Conservation (phyloP, 345 rosid genomes). For the Gossypium sturtianum region DNA sequence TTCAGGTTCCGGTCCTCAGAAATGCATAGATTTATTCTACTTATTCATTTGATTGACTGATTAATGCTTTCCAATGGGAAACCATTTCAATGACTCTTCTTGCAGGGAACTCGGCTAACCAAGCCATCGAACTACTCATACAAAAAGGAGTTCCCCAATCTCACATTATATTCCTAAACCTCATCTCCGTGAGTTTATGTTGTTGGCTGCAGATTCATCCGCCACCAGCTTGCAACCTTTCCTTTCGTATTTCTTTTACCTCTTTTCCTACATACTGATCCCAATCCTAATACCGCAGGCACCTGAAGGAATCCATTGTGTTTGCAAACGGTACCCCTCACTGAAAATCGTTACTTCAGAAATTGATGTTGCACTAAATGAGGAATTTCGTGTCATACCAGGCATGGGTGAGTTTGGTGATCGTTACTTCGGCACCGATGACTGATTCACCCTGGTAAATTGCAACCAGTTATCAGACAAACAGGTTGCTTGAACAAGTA, state of each 20-base stretch:
- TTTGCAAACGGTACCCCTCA: constrained; percentile 70
- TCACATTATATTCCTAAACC: constrained; percentile 86
- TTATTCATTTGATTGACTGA: not conserved
- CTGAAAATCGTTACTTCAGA: constrained; percentile 93
- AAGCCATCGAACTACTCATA: constrained; percentile 85
- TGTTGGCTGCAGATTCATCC: not conserved
- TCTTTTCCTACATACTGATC: not conserved
- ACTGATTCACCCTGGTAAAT: constrained; percentile 24
- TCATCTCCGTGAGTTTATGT: constrained; percentile 63
- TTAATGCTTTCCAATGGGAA: not conserved
- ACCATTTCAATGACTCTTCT: not conserved
- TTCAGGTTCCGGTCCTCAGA: not conserved
- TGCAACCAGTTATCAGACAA: not conserved
- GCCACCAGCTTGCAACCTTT: not conserved
- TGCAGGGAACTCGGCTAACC: constrained; percentile 91
- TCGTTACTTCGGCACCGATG: constrained; percentile 95
- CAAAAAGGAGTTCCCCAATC: constrained; percentile 94
- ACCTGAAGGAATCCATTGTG: constrained; percentile 92
- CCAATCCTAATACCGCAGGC: constrained; percentile 44
- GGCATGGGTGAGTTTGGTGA: constrained; percentile 98
- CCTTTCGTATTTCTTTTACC: not conserved
- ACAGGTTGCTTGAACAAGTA: not conserved
- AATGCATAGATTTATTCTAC: not conserved
- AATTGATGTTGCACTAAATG: constrained; percentile 74
- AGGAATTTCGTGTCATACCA: constrained; percentile 87